A percentile compares a stretch with the other conserved stretches of the same genome.
phyloP scores from a whole-genome alignment of 768 basidiomycete species.

The Serendipita sp. region DNA sequence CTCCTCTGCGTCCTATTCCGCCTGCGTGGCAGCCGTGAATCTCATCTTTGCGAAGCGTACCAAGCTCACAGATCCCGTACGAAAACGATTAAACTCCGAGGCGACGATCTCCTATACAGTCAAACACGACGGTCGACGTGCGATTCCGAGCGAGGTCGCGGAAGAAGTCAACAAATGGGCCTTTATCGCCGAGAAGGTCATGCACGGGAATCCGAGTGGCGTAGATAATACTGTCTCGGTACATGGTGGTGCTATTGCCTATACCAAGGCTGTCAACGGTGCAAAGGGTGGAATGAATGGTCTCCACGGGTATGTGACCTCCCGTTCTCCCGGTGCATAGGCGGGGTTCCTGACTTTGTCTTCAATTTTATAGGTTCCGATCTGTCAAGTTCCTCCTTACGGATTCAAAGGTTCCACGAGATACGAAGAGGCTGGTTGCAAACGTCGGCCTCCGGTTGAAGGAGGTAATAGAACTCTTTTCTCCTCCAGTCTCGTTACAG shows the following conservation, averaged over 20 bases:
- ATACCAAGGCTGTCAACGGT: slow-evolving; percentile 66
- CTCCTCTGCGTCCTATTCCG: slow-evolving; percentile 91
- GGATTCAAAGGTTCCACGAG: slow-evolving; percentile 82
- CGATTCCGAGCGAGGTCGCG: slow-evolving; percentile 45
- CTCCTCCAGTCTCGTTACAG: not conserved
- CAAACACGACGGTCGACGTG: slow-evolving; percentile 44
- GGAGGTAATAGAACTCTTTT: slow-evolving; percentile 27
- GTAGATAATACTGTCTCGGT: slow-evolving; percentile 93
- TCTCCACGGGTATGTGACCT: slow-evolving; percentile 58
- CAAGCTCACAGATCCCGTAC: slow-evolving; percentile 30
- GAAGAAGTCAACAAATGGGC: slow-evolving; percentile 86
- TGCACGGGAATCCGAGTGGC: slow-evolving; percentile 95
- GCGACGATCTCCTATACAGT: slow-evolving; percentile 30
- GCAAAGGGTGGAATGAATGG: slow-evolving; percentile 69
- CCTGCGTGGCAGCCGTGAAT: slow-evolving; percentile 66
- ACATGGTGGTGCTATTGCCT: slow-evolving; percentile 83
- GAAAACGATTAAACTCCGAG: slow-evolving; percentile 14
- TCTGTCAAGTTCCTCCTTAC: slow-evolving; percentile 81
- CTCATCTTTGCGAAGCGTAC: slow-evolving; percentile 64
- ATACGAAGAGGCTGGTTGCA: slow-evolving; percentile 89
- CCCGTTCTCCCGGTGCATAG: not conserved
- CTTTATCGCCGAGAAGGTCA: slow-evolving; percentile 86
- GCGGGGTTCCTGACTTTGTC: not conserved
- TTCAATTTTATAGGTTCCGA: slow-evolving; percentile 51
- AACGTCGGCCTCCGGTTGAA: slow-evolving; percentile 62